These are phyloP conservation scores for Phoma sp. DNA, from an alignment of 2,329 filamentous ascomycete species.

Conservation along the genomic window DNA sequence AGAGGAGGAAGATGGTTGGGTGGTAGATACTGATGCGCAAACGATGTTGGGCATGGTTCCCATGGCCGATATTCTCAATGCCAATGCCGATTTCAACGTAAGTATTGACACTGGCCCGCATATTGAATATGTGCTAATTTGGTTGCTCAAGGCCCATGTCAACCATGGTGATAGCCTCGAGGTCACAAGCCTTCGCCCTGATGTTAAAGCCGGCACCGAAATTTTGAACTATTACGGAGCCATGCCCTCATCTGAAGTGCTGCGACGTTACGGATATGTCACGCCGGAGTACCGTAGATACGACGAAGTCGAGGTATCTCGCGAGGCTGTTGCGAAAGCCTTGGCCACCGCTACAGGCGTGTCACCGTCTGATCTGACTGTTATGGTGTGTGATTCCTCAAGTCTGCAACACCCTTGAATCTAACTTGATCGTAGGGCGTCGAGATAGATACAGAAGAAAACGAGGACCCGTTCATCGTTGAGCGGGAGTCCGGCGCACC, in stretches of 20 bases:
- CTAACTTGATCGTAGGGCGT: constrained; percentile 6
- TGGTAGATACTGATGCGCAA: constrained; percentile 30
- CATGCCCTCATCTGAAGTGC: constrained; percentile 29
- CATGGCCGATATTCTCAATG: constrained; percentile 34
- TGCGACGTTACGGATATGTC: constrained; percentile 31
- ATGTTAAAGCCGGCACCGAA: constrained; percentile 22
- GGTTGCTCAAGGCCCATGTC: constrained; percentile 23
- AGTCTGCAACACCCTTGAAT: neutral
- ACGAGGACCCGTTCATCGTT: constrained; percentile 27
- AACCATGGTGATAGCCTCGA: constrained; percentile 30
- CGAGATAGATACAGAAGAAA: constrained; percentile 14
- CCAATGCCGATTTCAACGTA: constrained; percentile 34
- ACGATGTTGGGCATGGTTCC: constrained; percentile 34
- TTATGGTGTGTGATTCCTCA: constrained; percentile 12
- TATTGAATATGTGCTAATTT: neutral
- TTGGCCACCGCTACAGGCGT: constrained; percentile 12
- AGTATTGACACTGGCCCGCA: neutral
- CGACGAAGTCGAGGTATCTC: constrained; percentile 27
- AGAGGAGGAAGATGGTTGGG: constrained; percentile 33
- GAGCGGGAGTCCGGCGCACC: constrained; percentile 35
- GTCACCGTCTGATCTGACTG: constrained; percentile 2
- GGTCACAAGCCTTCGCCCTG: constrained; percentile 22
- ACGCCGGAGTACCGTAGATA: constrained; percentile 30
- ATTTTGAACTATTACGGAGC: constrained; percentile 35
- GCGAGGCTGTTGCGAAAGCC: constrained; percentile 19